Evolutionary conservation across 352 stramenopile species (phyloP).

Genomic region (Phytophthora syringae): DNA sequence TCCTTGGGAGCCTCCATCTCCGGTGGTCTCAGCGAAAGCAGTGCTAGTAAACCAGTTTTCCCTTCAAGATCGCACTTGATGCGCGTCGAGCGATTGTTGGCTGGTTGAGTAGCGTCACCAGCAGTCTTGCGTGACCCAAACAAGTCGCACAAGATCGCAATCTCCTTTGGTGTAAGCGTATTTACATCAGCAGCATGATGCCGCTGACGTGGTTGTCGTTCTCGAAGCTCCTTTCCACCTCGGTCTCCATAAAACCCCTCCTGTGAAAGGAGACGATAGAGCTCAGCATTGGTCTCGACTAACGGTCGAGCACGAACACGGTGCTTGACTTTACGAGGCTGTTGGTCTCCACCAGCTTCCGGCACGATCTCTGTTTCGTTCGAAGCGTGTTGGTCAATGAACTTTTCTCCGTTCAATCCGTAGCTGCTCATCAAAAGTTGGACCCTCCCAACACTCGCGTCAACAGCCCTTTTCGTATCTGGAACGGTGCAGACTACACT

Average conservation of each 20-base stretch:
- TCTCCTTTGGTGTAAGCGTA: conserved; percentile 63
- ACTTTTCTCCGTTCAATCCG: conserved; percentile 63
- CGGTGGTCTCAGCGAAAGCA: conserved; percentile 53
- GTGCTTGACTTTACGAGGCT: conserved; percentile 47
- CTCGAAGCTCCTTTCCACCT: neutral
- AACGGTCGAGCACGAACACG: conserved; percentile 78
- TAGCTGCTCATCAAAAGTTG: conserved; percentile 92
- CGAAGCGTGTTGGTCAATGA: conserved; percentile 21
- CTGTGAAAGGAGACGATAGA: conserved; percentile 63
- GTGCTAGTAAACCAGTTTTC: conserved; percentile 51
- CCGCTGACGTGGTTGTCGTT: conserved; percentile 25
- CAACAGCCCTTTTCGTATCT: neutral
- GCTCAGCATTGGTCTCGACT: conserved; percentile 75
- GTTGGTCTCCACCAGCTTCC: conserved; percentile 4
- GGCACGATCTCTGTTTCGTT: neutral
- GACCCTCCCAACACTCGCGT: conserved; percentile 48
- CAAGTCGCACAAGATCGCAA: conserved; percentile 68
- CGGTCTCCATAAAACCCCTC: conserved; percentile 64
- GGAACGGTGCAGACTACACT: conserved; percentile 22
- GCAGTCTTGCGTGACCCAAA: conserved; percentile 44
- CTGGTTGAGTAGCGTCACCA: neutral
- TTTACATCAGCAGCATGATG: conserved; percentile 44
- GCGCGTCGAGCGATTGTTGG: conserved; percentile 28
- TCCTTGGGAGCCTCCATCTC: neutral
- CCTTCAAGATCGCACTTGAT: conserved; percentile 65